These are phyloP conservation scores for Aspergillus cejpii DNA, from an alignment of 2,329 filamentous ascomycete genomes.

Conservation along the genomic window DNA sequence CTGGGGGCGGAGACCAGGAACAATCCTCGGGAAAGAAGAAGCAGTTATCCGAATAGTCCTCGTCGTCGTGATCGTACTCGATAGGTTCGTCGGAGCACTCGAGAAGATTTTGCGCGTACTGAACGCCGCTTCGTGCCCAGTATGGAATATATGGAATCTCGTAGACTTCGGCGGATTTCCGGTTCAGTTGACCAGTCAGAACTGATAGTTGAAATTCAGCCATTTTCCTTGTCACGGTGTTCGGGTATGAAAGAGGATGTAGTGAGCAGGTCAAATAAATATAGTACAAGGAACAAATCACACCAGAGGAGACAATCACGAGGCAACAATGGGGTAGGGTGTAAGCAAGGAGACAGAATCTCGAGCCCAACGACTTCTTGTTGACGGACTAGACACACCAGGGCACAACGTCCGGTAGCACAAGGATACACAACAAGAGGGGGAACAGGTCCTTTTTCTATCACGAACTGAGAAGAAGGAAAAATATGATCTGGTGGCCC, in stretches of 20 bases:
- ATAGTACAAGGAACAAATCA: neutral
- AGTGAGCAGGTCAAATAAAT: neutral
- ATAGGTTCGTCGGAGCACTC: conserved; percentile 38
- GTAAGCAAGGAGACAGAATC: neutral
- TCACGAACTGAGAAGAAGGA: neutral
- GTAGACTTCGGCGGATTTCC: conserved; percentile 9
- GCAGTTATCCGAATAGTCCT: conserved; percentile 39
- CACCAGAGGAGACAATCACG: neutral
- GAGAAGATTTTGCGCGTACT: conserved; percentile 37
- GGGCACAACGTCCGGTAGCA: conserved; percentile 3
- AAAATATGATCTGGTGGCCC: conserved; percentile 1
- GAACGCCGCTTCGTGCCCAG: conserved; percentile 35
- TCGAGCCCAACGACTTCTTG: neutral
- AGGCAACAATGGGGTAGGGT: neutral
- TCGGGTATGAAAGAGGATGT: neutral
- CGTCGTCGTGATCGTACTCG: conserved; percentile 40
- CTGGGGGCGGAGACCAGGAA: conserved; percentile 33
- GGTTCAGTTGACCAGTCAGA: conserved; percentile 9
- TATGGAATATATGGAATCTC: conserved; percentile 30
- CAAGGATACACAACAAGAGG: conserved; percentile 11
- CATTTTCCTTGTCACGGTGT: conserved; percentile 7
- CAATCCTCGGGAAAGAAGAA: conserved; percentile 43
- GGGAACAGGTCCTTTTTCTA: conserved; percentile 3
- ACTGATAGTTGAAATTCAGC: conserved; percentile 23
- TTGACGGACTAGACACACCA: neutral